Percentiles rank a stretch among this genome's conserved stretches.
phyloP scores from a whole-genome alignment of 169 alveolate species.

The Cryptosporidium xiaoi region DNA sequence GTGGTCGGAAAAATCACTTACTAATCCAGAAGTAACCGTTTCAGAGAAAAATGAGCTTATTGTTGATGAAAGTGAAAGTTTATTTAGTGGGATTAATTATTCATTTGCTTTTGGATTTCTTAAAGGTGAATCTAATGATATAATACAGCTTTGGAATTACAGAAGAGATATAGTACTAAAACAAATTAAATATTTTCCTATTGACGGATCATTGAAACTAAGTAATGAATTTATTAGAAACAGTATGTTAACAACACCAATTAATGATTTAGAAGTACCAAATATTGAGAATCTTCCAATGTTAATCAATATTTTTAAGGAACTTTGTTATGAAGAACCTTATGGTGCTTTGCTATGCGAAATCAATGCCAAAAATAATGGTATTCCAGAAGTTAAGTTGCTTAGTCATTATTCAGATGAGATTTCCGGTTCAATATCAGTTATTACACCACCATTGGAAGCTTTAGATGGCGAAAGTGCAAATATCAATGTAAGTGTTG shows the following conservation, averaged over 20 bases:
- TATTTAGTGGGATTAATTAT: not conserved
- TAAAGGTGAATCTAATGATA: not conserved
- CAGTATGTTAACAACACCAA: not conserved
- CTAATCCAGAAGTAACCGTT: not conserved
- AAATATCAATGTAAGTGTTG: not conserved
- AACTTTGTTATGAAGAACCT: constrained; percentile 38
- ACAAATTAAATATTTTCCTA: constrained; percentile 1
- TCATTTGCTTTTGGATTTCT: constrained; percentile 46
- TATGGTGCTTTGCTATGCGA: constrained; percentile 58
- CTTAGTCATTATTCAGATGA: not conserved
- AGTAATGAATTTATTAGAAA: not conserved
- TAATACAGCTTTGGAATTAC: constrained; percentile 27
- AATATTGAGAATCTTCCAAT: not conserved
- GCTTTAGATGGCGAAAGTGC: not conserved
- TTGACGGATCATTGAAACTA: not conserved
- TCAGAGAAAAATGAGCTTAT: not conserved
- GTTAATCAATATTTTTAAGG: constrained; percentile 15
- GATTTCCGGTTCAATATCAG: constrained; percentile 21
- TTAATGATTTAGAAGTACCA: not conserved
- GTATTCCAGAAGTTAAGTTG: constrained; percentile 25
- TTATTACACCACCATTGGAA: constrained; percentile 53
- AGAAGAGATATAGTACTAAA: constrained; percentile 16
- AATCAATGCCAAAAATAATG: constrained; percentile 6
- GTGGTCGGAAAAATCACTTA: constrained; percentile 61
- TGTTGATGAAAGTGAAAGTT: not conserved